phyloP scores from a whole-genome alignment of 495 filamentous ascomycete genomes.

The Penicillium bialowiezense region DNA sequence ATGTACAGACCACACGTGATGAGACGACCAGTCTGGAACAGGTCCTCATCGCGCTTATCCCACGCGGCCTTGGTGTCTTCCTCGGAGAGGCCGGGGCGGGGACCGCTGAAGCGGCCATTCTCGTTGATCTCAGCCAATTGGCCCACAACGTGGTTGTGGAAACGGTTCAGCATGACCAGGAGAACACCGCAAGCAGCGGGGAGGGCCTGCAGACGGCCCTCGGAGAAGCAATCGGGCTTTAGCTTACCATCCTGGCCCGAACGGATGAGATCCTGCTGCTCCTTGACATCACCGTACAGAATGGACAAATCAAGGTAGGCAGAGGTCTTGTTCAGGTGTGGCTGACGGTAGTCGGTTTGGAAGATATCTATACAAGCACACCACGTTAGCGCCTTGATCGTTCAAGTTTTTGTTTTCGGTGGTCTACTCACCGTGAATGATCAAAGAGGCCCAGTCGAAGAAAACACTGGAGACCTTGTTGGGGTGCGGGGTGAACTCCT shows the following conservation, averaged over 20 bases:
- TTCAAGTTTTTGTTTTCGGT: too few relatives aligned
- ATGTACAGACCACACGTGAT: slow-evolving; percentile 81
- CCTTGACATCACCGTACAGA: slow-evolving; percentile 55
- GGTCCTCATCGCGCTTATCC: slow-evolving; percentile 74
- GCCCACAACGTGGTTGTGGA: slow-evolving; percentile 78
- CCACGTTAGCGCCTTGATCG: slow-evolving; percentile 2
- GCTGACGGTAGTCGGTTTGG: slow-evolving; percentile 54
- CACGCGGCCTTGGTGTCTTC: slow-evolving; percentile 56
- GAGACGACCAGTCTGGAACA: slow-evolving; percentile 79
- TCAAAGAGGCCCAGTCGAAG: slow-evolving; percentile 57
- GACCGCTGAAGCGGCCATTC: slow-evolving; percentile 65
- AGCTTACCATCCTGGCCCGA: slow-evolving; percentile 56
- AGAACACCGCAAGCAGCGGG: slow-evolving; percentile 56
- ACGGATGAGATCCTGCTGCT: slow-evolving; percentile 55
- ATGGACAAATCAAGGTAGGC: slow-evolving; percentile 58
- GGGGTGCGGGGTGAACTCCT: slow-evolving; percentile 52
- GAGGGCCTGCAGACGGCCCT: slow-evolving; percentile 53
- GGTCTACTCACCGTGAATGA: slow-evolving; percentile 47
- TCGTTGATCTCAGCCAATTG: slow-evolving; percentile 70
- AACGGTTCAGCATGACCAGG: slow-evolving; percentile 58
- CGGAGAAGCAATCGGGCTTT: slow-evolving; percentile 58
- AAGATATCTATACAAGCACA: slow-evolving; percentile 45
- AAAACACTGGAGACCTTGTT: slow-evolving; percentile 59
- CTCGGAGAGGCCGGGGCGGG: slow-evolving; percentile 41
- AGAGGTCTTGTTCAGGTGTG: slow-evolving; percentile 54